These are phyloP conservation scores for Spiraea crenata DNA, from an alignment of 331 rosid genomes.

Conservation along the genomic window DNA sequence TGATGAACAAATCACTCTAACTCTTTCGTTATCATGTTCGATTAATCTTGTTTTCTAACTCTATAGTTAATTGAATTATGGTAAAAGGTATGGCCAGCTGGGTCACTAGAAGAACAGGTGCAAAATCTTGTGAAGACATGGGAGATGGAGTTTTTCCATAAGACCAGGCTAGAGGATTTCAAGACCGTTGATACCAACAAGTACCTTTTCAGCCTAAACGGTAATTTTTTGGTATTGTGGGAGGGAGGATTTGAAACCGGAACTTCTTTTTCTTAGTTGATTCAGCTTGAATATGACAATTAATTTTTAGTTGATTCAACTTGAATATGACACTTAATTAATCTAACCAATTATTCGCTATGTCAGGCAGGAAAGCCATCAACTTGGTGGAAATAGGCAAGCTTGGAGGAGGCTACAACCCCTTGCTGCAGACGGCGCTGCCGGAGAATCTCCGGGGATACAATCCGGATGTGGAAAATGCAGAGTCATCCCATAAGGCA, in stretches of 20 bases:
- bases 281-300: too few relatives aligned
- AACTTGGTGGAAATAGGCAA: slow-evolving; percentile 6
- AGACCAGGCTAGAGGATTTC: slow-evolving; percentile 31
- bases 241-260: too few relatives aligned
- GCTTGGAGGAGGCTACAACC: slow-evolving; percentile 27
- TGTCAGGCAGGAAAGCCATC: slow-evolving; percentile 20
- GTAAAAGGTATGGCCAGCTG: slow-evolving; percentile 58
- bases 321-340: too few relatives aligned
- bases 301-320: too few relatives aligned
- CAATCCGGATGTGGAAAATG: slow-evolving; percentile 18
- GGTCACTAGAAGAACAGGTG: slow-evolving; percentile 59
- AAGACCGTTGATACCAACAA: slow-evolving; percentile 46
- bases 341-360: too few relatives aligned
- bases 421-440: slow-evolving; percentile 28
- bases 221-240: slow-evolving; percentile 20
- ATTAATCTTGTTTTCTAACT: background rate
- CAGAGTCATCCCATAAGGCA: slow-evolving; percentile 25
- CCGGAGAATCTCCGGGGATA: slow-evolving; percentile 18
- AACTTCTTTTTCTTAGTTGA: too few relatives aligned
- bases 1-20: background rate
- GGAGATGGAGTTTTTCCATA: slow-evolving; percentile 77
- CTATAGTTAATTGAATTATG: background rate
- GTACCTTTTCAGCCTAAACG: slow-evolving; percentile 57
- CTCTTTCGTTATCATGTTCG: background rate
- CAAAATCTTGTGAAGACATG: slow-evolving; percentile 59